Base-by-base conservation (phyloP, 2,329 filamentous ascomycete species). In the Paraconiothyrium sp. region DNA sequence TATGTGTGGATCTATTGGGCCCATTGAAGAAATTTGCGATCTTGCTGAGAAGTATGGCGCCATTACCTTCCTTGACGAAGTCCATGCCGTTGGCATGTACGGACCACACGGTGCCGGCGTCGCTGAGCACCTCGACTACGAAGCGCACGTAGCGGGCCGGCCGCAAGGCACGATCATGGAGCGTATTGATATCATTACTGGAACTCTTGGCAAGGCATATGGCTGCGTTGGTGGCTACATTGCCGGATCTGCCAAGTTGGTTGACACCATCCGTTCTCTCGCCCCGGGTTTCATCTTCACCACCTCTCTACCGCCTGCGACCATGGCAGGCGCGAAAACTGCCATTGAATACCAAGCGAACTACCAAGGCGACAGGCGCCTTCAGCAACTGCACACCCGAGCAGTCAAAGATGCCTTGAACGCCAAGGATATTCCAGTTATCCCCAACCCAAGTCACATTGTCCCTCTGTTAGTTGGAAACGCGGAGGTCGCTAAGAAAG, bases 271-370 rank as follows among this genome's bases (percentile, higher is more conserved):
- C 72, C 92, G 95, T 56, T 98, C 95, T 9, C 88, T 98, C 44
- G 95, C 95, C 1, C 94, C 95, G 4, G 95, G 95, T 32, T 99
- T 99, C 83, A 99, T 99, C 79, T 99, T 99, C 84, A 99, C 95
- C 50, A 99, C 95, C 5, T 97, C 94, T 10, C 88, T 99, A 13
- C 95, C 95, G 4, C 95, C 95, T 0, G 93, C 95, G 14, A 96
- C 93, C 65, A 99, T 99, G 95, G 94, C 95, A 22, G 95, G 95
- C 58, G 95, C 95, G 24, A 88, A 90, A 77, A 85, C 92, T 0
- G 93, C 95, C 39, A 98, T 99, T 72, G 92, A 97, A 76, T 97
- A 98, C 78, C 95, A 98, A 80, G 90, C 92, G 83, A 84, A 84
- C 54, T 90, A 97, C 78, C 87, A 90, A 71, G 92, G 92, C 59